Conservation (phyloP, 192 early-diverging fungal species). For the Backusella parvicylindrica region DNA sequence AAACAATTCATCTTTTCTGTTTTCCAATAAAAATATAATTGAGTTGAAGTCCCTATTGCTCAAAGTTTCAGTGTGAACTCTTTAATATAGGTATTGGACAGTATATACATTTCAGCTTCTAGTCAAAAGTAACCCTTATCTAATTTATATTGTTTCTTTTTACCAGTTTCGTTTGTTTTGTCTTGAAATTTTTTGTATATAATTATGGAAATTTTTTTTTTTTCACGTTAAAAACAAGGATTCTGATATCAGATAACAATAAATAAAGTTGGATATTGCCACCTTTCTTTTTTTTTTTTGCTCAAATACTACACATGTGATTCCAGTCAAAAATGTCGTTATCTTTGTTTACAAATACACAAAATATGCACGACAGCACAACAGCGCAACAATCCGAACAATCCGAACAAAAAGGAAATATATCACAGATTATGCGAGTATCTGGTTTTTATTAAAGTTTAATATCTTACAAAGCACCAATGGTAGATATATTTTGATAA, state of each 20-base stretch:
- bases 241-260: slow-evolving; percentile 7
- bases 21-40: neutral
- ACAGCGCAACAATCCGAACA: slow-evolving; percentile 1
- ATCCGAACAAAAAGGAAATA: neutral
- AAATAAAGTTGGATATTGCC: neutral
- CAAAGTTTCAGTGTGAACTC: neutral
- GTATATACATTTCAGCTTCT: neutral
- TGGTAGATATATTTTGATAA: slow-evolving; percentile 1
- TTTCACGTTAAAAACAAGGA: neutral
- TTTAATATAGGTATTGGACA: neutral
- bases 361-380: neutral
- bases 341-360: slow-evolving; percentile 5
- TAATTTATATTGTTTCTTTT: neutral
- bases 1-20: neutral
- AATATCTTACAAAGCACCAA: neutral
- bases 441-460: neutral
- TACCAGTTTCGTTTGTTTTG: neutral
- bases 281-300: neutral
- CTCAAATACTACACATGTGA: neutral
- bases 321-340: slow-evolving; percentile 2
- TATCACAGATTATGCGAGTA: neutral
- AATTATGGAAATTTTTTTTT: neutral
- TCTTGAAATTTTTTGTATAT: neutral
- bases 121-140: neutral
- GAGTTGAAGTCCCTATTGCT: neutral